Conservation (phyloP, 495 filamentous ascomycete species). For the Penicillium subrubescens region DNA sequence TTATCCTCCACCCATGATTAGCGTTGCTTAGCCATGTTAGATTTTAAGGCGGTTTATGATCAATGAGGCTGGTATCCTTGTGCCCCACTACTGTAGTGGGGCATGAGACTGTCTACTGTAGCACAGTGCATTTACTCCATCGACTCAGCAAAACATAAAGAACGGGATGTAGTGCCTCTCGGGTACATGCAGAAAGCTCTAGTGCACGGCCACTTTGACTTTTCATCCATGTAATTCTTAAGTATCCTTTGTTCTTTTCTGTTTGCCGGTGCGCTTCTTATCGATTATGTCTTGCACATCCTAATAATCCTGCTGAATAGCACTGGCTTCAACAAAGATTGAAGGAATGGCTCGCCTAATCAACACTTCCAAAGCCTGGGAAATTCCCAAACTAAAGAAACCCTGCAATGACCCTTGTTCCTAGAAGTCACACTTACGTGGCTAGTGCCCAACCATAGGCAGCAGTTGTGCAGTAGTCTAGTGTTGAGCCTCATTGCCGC, state of each 20-base stretch:
- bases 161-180: neutral
- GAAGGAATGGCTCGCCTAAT: neutral
- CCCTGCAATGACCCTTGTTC: neutral
- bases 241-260: neutral
- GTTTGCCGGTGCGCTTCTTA: neutral
- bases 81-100: no score
- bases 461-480: neutral
- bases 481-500: constrained; percentile 1
- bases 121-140: no score
- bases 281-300: neutral
- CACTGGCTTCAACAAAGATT: neutral
- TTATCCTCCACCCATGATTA: neutral
- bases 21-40: no score
- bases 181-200: neutral
- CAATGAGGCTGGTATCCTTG: no score
- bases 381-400: neutral
- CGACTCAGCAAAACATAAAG: no score
- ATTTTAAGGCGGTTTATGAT: no score
- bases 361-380: no score
- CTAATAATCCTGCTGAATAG: neutral
- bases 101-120: no score
- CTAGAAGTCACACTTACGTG: neutral
- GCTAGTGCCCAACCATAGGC: neutral
- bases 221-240: neutral
- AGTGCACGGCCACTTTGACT: neutral